phyloP scores from a whole-genome alignment of 352 stramenopile genomes.

The Globisporangium heterothallicum region DNA sequence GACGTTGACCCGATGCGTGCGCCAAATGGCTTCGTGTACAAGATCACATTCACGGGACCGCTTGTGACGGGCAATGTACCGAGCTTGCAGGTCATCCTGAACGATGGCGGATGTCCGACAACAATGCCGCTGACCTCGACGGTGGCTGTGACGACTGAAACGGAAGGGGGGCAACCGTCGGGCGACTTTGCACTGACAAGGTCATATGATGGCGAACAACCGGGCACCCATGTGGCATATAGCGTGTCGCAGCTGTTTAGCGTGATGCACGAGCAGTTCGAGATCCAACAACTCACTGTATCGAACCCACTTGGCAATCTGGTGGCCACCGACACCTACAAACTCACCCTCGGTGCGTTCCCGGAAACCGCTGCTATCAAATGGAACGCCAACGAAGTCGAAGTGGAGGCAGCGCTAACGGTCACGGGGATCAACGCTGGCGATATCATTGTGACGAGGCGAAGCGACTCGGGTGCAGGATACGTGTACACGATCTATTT shows the following conservation, averaged over 20 bases:
- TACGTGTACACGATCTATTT: slow-evolving; percentile 81
- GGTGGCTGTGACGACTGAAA: slow-evolving; percentile 18
- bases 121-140: slow-evolving; percentile 20
- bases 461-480: slow-evolving; percentile 28
- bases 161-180: slow-evolving; percentile 21
- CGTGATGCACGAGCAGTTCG: slow-evolving; percentile 65
- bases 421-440: slow-evolving; percentile 10
- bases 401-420: slow-evolving; percentile 32
- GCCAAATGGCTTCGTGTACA: slow-evolving; percentile 53
- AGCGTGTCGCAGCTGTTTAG: slow-evolving; percentile 57
- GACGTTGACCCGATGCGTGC: slow-evolving; percentile 33
- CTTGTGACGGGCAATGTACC: slow-evolving; percentile 47
- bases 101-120: slow-evolving; percentile 17
- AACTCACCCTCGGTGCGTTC: slow-evolving; percentile 22
- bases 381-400: slow-evolving; percentile 54
- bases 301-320: slow-evolving; percentile 40
- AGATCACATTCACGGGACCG: slow-evolving; percentile 65
- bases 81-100: slow-evolving; percentile 13
- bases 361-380: slow-evolving; percentile 32
- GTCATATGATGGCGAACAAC: slow-evolving; percentile 50
- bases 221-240: slow-evolving; percentile 44
- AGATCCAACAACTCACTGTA: slow-evolving; percentile 56
- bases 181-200: slow-evolving; percentile 40
- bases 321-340: slow-evolving; percentile 27
- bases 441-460: slow-evolving; percentile 55